A percentile compares a stretch with the other conserved stretches of the same genome.
phyloP scores from a whole-genome alignment of 305 asterid genomes.

The Fraxinus baroniana region DNA sequence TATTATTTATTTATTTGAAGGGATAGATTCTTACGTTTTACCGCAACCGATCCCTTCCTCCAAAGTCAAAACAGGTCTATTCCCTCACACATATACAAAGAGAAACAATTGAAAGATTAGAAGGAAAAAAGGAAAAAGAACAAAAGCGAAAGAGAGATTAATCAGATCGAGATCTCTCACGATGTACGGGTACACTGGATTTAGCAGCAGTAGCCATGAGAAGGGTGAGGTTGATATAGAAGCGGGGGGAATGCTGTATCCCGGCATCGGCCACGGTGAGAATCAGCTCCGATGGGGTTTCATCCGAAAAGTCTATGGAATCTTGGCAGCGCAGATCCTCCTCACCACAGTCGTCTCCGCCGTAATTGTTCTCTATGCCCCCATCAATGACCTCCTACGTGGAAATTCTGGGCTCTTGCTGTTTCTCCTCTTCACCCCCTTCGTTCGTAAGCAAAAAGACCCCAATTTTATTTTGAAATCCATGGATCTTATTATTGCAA shows the following conservation, averaged over 20 bases:
- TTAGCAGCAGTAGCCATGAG: conserved; percentile 33
- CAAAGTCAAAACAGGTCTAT: neutral
- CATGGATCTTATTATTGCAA: neutral
- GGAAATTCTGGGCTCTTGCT: conserved; percentile 71
- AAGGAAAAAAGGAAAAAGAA: neutral
- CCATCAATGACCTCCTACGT: conserved; percentile 78
- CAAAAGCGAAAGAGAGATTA: neutral
- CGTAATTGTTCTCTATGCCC: conserved; percentile 64
- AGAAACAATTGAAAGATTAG: neutral
- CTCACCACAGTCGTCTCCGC: conserved; percentile 79
- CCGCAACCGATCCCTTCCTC: neutral
- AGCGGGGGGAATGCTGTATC: conserved; percentile 73
- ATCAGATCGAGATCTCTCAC: conserved; percentile 11
- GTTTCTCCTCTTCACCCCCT: conserved; percentile 72
- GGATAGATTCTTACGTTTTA: neutral
- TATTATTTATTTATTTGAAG: neutral
- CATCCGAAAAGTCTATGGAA: conserved; percentile 91
- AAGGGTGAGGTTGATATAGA: conserved; percentile 60
- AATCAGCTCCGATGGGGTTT: conserved; percentile 97
- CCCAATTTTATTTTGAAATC: neutral
- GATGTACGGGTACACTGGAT: conserved; percentile 47
- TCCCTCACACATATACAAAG: neutral
- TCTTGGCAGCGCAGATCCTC: conserved; percentile 84
- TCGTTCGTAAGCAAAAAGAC: conserved; percentile 52
- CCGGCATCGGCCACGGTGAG: conserved; percentile 89